Percentiles rank a stretch among this genome's conserved stretches.
These are phyloP conservation scores for Cylindrodendrum hubeiense DNA, from an alignment of 2,329 filamentous ascomycete species.

Conservation along the genomic window DNA sequence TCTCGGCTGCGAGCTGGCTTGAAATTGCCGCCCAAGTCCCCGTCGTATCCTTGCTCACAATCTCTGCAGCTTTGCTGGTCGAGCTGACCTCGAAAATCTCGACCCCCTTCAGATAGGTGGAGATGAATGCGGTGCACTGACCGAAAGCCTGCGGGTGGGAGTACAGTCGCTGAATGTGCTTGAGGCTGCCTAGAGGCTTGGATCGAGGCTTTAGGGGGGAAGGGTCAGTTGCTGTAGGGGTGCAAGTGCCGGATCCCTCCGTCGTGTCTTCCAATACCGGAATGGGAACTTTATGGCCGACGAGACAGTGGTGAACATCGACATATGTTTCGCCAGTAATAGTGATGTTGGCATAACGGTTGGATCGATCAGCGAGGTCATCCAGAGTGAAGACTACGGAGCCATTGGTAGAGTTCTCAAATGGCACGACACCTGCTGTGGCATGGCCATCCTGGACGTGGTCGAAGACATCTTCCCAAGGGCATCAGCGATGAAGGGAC, in stretches of 20 bases:
- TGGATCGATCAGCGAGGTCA: slow-evolving; percentile 81
- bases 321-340: slow-evolving; percentile 90
- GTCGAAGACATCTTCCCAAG: slow-evolving; percentile 77
- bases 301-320: slow-evolving; percentile 87
- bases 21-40: slow-evolving; percentile 82
- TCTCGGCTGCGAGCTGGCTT: slow-evolving; percentile 77
- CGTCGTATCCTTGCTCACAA: slow-evolving; percentile 71
- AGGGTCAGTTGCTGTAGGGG: slow-evolving; percentile 62
- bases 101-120: slow-evolving; percentile 75
- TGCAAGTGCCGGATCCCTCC: slow-evolving; percentile 59
- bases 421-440: slow-evolving; percentile 85
- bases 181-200: slow-evolving; percentile 64
- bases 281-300: slow-evolving; percentile 64
- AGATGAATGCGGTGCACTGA: slow-evolving; percentile 85
- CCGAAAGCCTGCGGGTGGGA: slow-evolving; percentile 97
- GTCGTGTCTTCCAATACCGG: slow-evolving; percentile 43
- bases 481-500: slow-evolving; percentile 22
- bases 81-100: slow-evolving; percentile 87
- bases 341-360: slow-evolving; percentile 73
- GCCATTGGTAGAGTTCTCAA: slow-evolving; percentile 97
- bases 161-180: slow-evolving; percentile 81
- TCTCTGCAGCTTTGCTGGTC: slow-evolving; percentile 86
- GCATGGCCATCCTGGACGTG: slow-evolving; percentile 76
- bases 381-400: slow-evolving; percentile 92
- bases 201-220: slow-evolving; percentile 58